These are phyloP conservation scores for Sarocladium oryzae DNA, from an alignment of 2,329 filamentous ascomycete species.

Conservation along the genomic window DNA sequence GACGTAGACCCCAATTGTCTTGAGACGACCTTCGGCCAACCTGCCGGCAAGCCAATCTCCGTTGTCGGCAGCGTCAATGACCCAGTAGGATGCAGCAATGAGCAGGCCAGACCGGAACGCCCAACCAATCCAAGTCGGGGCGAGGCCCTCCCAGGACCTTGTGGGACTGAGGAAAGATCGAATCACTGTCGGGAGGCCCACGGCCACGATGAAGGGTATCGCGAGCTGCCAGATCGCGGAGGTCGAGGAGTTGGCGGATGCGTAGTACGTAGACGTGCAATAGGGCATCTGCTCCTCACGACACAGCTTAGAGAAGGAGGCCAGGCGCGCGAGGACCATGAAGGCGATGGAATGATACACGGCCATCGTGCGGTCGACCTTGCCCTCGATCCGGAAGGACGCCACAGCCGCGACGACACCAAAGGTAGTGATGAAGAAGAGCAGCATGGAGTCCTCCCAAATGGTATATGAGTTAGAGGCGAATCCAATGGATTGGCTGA, in stretches of 20 bases:
- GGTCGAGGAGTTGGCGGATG: slow-evolving; percentile 83
- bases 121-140: slow-evolving; percentile 76
- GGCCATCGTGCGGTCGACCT: slow-evolving; percentile 65
- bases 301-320: slow-evolving; percentile 86
- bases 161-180: slow-evolving; percentile 77
- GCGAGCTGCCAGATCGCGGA: slow-evolving; percentile 84
- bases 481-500: slow-evolving; percentile 88
- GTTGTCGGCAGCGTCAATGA: slow-evolving; percentile 82
- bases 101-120: slow-evolving; percentile 71
- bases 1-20: slow-evolving; percentile 67
- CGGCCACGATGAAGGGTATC: slow-evolving; percentile 69
- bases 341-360: slow-evolving; percentile 83
- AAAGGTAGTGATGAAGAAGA: slow-evolving; percentile 88
- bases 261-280: slow-evolving; percentile 93
- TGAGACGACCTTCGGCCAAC: slow-evolving; percentile 55
- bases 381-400: slow-evolving; percentile 64
- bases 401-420: slow-evolving; percentile 67
- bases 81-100: slow-evolving; percentile 77
- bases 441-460: slow-evolving; percentile 92
- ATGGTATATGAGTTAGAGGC: slow-evolving; percentile 98
- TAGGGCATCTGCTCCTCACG: slow-evolving; percentile 98
- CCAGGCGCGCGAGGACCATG: slow-evolving; percentile 67
- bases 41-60: slow-evolving; percentile 63
- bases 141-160: slow-evolving; percentile 80
- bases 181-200: slow-evolving; percentile 67